Base-by-base conservation (phyloP, 345 rosid species). In the Clarkia xantiana region DNA sequence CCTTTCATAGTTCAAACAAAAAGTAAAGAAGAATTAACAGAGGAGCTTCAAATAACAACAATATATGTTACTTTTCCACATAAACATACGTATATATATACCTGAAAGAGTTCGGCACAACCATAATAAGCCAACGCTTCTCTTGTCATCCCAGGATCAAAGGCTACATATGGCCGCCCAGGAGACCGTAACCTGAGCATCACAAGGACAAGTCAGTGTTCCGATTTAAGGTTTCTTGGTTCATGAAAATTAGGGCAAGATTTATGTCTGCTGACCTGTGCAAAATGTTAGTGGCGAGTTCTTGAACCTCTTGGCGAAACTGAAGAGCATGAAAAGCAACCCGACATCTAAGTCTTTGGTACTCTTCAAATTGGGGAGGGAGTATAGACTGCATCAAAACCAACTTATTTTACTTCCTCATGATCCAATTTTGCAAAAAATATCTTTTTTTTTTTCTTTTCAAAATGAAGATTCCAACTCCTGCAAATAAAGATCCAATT, bases 31-130 rank as follows among this genome's bases (percentile, higher is more conserved):
- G 6, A 0, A 83, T 71, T 23, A 23, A 23, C 6, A 23, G 29
- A 23, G 29, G 18, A 49, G 22, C 18, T 49, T 16, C 15, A 23
- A 49, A 1, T 13, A 49, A 10, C 13, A 12, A 49, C 16, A 23
- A 49, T 9, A 49, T 49, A 14, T 29, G 42, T 11, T n/a, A 49
- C 36, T 29, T 29, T 29, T 29, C 36, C 36, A 29, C 36, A 29
- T 29, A 7, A 29, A 29, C 36, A 29, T 49, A 22, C 18, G 47
- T 56, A 34, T 44, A 14, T 48, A 60, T 62, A 68, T 83, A 91
- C 98, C 98, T 91, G 98, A 84, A 91, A 91, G 45, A 91, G 81
- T 70, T 91, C 98, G 43, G 96, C 86, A 66, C 96, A 91, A 51
- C 98, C 96, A 64, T 86, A 70, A 65, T 77, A 91, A 14, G 98